Conservation (phyloP, 1,284 basidiomycete species). For the Lentinula novae-zelandiae region DNA sequence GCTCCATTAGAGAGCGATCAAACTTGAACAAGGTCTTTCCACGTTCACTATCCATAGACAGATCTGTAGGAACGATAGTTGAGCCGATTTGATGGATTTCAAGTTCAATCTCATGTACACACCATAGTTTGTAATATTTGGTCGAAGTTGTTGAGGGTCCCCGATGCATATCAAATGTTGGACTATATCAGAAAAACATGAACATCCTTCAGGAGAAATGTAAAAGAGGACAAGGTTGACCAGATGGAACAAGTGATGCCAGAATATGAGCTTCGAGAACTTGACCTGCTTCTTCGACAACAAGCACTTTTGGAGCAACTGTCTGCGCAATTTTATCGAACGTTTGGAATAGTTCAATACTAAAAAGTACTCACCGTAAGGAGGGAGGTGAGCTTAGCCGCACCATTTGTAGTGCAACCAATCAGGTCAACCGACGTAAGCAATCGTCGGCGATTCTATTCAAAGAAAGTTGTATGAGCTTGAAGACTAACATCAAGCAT, state of each 20-base stretch:
- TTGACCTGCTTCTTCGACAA: slow-evolving; percentile 75
- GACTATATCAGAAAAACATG: slow-evolving; percentile 22
- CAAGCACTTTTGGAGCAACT: slow-evolving; percentile 47
- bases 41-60: slow-evolving; percentile 49
- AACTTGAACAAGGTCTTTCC: slow-evolving; percentile 50
- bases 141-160: slow-evolving; percentile 68
- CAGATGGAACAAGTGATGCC: slow-evolving; percentile 53
- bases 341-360: not conserved
- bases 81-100: too few relatives aligned
- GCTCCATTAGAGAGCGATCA: slow-evolving; percentile 63
- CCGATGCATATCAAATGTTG: slow-evolving; percentile 68
- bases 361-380: slow-evolving; percentile 40
- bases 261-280: slow-evolving; percentile 73
- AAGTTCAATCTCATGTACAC: slow-evolving; percentile 19
- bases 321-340: slow-evolving; percentile 31
- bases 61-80: slow-evolving; percentile 26
- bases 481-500: not conserved
- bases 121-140: slow-evolving; percentile 65
- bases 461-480: not conserved
- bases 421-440: slow-evolving; percentile 55
- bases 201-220: slow-evolving; percentile 12
- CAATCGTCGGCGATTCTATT: slow-evolving; percentile 40
- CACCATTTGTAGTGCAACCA: slow-evolving; percentile 73
- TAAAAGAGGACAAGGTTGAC: slow-evolving; percentile 13
- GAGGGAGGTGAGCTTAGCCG: slow-evolving; percentile 57